Evolutionary conservation across 2,329 filamentous ascomycete genomes (phyloP).

Genomic region (Oidium heveae): DNA sequence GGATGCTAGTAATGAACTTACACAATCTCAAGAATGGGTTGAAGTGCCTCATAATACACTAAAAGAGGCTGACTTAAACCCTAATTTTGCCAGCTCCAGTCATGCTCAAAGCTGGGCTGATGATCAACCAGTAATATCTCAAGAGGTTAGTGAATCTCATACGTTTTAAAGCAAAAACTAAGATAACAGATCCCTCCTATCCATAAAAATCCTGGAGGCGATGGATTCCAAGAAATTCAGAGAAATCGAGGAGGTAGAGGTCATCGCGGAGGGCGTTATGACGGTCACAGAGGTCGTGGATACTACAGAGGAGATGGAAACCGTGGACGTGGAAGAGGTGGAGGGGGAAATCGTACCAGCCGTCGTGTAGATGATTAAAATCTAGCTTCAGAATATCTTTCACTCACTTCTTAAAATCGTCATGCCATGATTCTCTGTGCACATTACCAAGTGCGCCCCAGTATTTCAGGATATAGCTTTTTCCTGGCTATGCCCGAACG

Average conservation of each 20-base stretch:
- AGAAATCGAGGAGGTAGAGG: slow-evolving; percentile 26
- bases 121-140: slow-evolving; percentile 34
- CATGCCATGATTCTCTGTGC: no score
- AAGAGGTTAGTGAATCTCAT: slow-evolving; percentile 16
- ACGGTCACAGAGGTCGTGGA: slow-evolving; percentile 21
- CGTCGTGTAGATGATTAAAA: slow-evolving; percentile 7
- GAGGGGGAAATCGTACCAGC: slow-evolving; percentile 7
- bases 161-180: neutral
- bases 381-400: no score
- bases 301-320: slow-evolving; percentile 16
- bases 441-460: no score
- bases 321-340: slow-evolving; percentile 12
- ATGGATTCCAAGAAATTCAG: slow-evolving; percentile 51
- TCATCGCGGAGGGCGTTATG: slow-evolving; percentile 19
- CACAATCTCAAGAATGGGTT: slow-evolving; percentile 15
- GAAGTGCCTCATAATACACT: slow-evolving; percentile 49
- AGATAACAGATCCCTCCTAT: slow-evolving; percentile 11
- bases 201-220: slow-evolving; percentile 21
- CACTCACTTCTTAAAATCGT: no score
- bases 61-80: slow-evolving; percentile 38
- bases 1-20: slow-evolving; percentile 20
- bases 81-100: slow-evolving; percentile 26
- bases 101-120: slow-evolving; percentile 59
- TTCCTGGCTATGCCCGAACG: no score
- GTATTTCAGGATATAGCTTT: no score